phyloP scores from a whole-genome alignment of 2,329 filamentous ascomycete species.

The Colletotrichum chlorophyti region DNA sequence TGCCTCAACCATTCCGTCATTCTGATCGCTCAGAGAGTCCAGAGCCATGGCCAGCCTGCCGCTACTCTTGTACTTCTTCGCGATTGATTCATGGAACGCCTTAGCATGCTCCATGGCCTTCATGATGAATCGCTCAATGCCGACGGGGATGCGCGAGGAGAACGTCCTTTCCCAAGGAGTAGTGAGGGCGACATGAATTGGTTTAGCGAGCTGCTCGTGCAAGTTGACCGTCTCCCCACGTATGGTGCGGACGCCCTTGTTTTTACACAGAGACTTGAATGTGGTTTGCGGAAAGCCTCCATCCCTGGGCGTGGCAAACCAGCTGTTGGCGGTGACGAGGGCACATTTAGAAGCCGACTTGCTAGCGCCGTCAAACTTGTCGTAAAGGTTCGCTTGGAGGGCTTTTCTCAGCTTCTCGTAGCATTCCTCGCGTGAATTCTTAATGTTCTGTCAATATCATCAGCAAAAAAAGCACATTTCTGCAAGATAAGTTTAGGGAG shows the following conservation, averaged over 20 bases:
- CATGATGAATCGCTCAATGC: neutral
- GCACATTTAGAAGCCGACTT: too few species aligned
- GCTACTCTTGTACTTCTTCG: neutral
- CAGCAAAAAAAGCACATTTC: neutral
- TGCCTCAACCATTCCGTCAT: too few species aligned
- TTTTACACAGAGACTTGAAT: neutral
- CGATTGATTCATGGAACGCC: neutral
- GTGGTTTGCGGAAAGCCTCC: neutral
- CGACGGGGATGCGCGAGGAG: neutral
- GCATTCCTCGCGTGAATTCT: too few species aligned
- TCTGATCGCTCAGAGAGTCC: neutral
- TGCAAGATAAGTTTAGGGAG: neutral
- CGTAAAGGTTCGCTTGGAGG: too few species aligned
- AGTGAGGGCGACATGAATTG: neutral
- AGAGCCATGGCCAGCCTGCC: neutral
- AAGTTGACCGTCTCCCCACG: neutral
- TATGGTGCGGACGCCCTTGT: rapidly evolving
- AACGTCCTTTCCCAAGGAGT: neutral
- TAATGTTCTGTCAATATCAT: rapidly evolving
- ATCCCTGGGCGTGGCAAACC: neutral
- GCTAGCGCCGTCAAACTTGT: too few species aligned
- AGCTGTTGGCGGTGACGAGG: neutral
- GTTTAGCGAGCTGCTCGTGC: neutral
- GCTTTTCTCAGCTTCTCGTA: too few species aligned
- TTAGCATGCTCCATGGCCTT: neutral